Base-by-base conservation (phyloP, 805 yeast species). In the Pichia californica region DNA sequence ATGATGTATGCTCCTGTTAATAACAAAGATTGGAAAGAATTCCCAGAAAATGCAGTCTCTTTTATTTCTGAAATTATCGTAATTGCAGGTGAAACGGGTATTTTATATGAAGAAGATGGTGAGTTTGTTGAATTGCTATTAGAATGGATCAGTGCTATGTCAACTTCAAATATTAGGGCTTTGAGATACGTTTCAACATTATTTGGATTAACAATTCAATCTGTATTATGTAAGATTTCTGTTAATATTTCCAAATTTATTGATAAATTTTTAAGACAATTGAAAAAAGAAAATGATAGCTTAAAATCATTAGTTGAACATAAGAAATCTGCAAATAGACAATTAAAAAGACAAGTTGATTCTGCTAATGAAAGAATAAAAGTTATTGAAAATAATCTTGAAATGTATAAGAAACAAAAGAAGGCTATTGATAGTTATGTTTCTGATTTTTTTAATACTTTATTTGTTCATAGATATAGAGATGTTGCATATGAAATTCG, bases 401-500 rank as follows among this genome's bases (percentile, higher is more conserved):
- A 56, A 13, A 62, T 62, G 35, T 68, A 70, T 62, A 58, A 69
- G 32, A 64, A 59, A 8, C 81, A 82, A 47, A 74, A 75, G 41
- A 64, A 64, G n/a, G 72, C 75, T 2, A 53, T 81, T 4, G 74
- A 72, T 30, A 79, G 71, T 41, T 76, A 76, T 43, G 69, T 84
- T 31, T 76, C 72, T 44, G 94, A 87, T 49, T 71, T 85, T 9
- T 73, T 79, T 27, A 79, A 76, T 50, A 70, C 82, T 2, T 74
- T 82, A 8, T 85, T 87, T 57, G 75, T 78, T 10, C 86, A 82
- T 55, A 68, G 97, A 51, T 85, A 84, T 58, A 78, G 88, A 50
- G 97, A 89, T 59, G 71, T 81, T 13, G 95, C 87, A 55, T 76
- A 81, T 6, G 58, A 60, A 6, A 83, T 89, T 29, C 71, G 97